Evolutionary conservation across 139 green algal genomes (phyloP).

Genomic region (Medakamo hakoo): DNA sequence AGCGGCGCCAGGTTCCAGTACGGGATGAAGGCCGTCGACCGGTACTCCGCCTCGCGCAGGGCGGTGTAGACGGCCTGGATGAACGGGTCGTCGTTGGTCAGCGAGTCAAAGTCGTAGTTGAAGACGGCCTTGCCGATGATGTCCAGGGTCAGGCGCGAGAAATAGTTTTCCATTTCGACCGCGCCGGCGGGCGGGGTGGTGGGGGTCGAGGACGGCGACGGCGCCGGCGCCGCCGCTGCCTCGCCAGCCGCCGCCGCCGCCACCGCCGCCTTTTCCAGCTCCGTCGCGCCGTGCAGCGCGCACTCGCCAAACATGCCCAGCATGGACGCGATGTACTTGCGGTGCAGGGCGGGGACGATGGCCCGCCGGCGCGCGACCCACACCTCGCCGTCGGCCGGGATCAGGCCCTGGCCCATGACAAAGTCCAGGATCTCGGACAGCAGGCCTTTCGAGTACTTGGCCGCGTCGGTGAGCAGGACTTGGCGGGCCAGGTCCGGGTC

Average conservation of each 20-base stretch:
- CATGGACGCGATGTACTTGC: constrained; percentile 63
- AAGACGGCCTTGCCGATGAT: constrained; percentile 98
- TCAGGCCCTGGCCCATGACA: constrained; percentile 81
- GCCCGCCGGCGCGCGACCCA: constrained; percentile 53
- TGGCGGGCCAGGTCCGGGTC: constrained; percentile 64
- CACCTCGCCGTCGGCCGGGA: constrained; percentile 80
- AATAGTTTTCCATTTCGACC: constrained; percentile 92
- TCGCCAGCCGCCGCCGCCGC: too few relatives aligned
- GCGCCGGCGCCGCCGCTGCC: too few relatives aligned
- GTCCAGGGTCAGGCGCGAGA: constrained; percentile 80
- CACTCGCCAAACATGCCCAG: constrained; percentile 80
- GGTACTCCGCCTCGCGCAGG: constrained; percentile 83
- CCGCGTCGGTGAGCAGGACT: constrained; percentile 75
- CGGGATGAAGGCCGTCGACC: constrained; percentile 60
- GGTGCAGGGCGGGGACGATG: constrained; percentile 75
- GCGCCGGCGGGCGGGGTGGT: neutral
- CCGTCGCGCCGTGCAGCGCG: constrained; percentile 37
- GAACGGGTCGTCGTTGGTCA: constrained; percentile 76
- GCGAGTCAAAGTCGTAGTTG: constrained; percentile 94
- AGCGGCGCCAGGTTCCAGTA: constrained; percentile 86
- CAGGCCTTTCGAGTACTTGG: constrained; percentile 79
- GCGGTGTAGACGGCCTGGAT: constrained; percentile 91
- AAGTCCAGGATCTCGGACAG: constrained; percentile 86
- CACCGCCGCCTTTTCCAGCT: constrained; percentile 32
- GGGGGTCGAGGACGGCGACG: neutral